Evolutionary conservation across 1,139 yeast genomes (phyloP).

Genomic region (Blastobotrys ciferrii): DNA sequence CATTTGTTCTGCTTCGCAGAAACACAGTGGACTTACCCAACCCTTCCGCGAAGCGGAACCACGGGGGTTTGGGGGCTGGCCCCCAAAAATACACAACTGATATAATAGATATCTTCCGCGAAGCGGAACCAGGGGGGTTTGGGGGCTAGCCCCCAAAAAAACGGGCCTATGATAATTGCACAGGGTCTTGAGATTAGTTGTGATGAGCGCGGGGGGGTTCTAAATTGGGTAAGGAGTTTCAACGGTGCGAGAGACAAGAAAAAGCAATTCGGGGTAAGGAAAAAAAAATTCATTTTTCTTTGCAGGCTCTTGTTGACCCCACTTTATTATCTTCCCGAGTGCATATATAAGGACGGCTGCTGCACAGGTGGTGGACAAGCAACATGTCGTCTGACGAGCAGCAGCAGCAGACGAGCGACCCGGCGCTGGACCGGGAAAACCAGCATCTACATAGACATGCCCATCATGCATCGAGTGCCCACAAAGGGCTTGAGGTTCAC

Average conservation of each 20-base stretch:
- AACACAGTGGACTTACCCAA: too few relatives aligned
- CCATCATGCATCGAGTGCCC: constrained; percentile 29
- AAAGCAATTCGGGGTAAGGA: too few relatives aligned
- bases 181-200: too few relatives aligned
- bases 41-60: too few relatives aligned
- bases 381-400: neutral
- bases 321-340: neutral
- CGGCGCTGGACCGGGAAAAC: constrained; percentile 33
- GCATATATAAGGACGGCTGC: neutral
- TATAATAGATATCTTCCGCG: too few relatives aligned
- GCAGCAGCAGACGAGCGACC: constrained; percentile 21
- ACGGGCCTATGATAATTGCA: too few relatives aligned
- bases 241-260: neutral
- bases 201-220: too few relatives aligned
- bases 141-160: too few relatives aligned
- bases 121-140: too few relatives aligned
- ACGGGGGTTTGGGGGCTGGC: too few relatives aligned
- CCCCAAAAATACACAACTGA: too few relatives aligned
- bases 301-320: neutral
- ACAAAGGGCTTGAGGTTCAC: constrained; percentile 25
- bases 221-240: neutral
- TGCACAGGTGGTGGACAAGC: neutral
- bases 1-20: too few relatives aligned
- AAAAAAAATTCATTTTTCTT: neutral
- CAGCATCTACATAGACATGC: constrained; percentile 33